These are phyloP conservation scores for Salvia splendens DNA, from an alignment of 257 asterid species.

Conservation along the genomic window DNA sequence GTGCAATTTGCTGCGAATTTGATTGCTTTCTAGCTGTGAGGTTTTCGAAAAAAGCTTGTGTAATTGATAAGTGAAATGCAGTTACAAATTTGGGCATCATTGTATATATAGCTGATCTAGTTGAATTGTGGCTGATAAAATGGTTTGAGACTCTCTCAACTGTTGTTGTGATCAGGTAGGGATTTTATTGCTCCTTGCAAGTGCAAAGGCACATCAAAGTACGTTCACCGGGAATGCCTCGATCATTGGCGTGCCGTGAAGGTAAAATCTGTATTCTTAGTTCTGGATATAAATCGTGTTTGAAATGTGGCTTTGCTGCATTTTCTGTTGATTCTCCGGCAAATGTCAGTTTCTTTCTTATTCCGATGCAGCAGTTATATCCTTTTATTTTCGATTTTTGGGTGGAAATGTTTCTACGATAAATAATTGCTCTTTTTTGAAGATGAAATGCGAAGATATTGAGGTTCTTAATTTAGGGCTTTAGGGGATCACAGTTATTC, in stretches of 20 bases:
- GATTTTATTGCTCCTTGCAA: slow-evolving; percentile 97
- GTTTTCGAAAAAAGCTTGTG: neutral
- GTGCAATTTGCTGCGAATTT: slow-evolving; percentile 3
- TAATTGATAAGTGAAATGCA: slow-evolving; percentile 2
- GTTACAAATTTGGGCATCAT: neutral
- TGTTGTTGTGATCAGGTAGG: slow-evolving; percentile 64
- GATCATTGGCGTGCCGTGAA: slow-evolving; percentile 98
- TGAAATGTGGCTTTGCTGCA: slow-evolving; percentile 7
- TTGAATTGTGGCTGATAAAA: slow-evolving; percentile 12
- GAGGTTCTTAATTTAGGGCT: neutral
- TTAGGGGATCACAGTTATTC: slow-evolving; percentile 11
- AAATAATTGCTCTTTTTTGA: neutral
- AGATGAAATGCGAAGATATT: slow-evolving; percentile 24
- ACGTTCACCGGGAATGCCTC: slow-evolving; percentile 87
- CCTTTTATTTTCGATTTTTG: neutral
- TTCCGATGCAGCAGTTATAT: neutral
- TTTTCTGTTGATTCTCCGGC: slow-evolving; percentile 13
- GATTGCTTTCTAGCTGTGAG: neutral
- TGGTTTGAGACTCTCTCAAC: slow-evolving; percentile 24
- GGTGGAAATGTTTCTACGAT: neutral
- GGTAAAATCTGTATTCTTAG: slow-evolving; percentile 44
- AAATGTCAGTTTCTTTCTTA: neutral
- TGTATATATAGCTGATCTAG: neutral
- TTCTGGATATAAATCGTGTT: neutral
- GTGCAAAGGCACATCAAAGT: slow-evolving; percentile 92